Percentiles rank a stretch among this genome's conserved stretches.
These are phyloP conservation scores for Stachybotrys echinatus DNA, from an alignment of 2,329 filamentous ascomycete species.

Conservation along the genomic window DNA sequence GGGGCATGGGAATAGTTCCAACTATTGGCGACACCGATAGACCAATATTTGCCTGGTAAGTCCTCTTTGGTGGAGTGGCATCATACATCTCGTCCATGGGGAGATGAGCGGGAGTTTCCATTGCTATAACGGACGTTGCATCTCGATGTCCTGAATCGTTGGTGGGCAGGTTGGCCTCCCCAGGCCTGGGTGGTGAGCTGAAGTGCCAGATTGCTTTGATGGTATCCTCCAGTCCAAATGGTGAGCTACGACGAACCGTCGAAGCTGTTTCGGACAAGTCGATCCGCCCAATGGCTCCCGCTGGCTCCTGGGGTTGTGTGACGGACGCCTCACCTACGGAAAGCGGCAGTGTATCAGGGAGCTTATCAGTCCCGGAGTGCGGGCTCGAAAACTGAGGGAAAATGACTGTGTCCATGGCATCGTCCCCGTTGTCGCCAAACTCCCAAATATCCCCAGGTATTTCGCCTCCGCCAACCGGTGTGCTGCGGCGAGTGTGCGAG, in stretches of 20 bases:
- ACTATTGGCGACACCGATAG: background rate
- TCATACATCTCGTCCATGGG: slow-evolving; percentile 21
- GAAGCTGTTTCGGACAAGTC: slow-evolving; percentile 32
- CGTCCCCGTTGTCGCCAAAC: slow-evolving; percentile 14
- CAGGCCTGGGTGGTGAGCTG: slow-evolving; percentile 4
- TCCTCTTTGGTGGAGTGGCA: slow-evolving; percentile 8
- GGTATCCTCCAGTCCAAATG: slow-evolving; percentile 8
- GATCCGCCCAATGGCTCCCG: slow-evolving; percentile 3
- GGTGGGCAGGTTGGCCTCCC: background rate
- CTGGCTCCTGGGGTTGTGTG: background rate
- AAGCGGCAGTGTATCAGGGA: slow-evolving; percentile 27
- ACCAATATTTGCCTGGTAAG: background rate
- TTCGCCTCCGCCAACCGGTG: slow-evolving; percentile 14
- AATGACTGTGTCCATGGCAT: slow-evolving; percentile 6
- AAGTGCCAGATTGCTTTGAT: slow-evolving; percentile 12
- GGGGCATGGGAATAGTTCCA: background rate
- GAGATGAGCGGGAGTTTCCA: slow-evolving; percentile 10
- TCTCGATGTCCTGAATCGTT: slow-evolving; percentile 3
- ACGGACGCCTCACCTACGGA: slow-evolving; percentile 2
- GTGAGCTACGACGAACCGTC: slow-evolving; percentile 24
- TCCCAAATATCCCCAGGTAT: slow-evolving; percentile 11
- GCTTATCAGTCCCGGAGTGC: slow-evolving; percentile 10
- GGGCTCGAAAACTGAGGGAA: slow-evolving; percentile 20
- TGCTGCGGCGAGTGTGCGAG: slow-evolving; percentile 21
- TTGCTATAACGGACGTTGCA: background rate